phyloP scores from a whole-genome alignment of 1,284 basidiomycete species.

The Sanguinoderma infundibulare region DNA sequence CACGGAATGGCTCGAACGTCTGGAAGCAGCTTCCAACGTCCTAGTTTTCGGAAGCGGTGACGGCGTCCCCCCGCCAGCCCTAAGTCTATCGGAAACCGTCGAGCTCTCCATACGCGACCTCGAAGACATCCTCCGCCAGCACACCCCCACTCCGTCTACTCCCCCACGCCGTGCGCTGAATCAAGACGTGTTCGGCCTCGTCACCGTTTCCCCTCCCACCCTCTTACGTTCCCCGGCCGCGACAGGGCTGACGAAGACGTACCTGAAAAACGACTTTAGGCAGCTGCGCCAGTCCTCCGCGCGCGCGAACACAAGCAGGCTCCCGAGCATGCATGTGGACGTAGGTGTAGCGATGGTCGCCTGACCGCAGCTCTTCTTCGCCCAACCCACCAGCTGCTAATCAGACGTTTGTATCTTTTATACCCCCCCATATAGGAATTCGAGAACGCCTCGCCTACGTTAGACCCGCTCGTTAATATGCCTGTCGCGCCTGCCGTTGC shows the following conservation, averaged over 20 bases:
- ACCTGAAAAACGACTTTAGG: slow-evolving; percentile 77
- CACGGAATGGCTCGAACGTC: slow-evolving; percentile 23
- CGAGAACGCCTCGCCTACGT: slow-evolving; percentile 37
- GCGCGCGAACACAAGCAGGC: slow-evolving; percentile 78
- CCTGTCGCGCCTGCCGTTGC: slow-evolving; percentile 12
- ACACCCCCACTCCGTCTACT: slow-evolving; percentile 45
- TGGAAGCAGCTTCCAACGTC: slow-evolving; percentile 27
- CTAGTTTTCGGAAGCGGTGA: slow-evolving; percentile 26
- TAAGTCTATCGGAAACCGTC: slow-evolving; percentile 29
- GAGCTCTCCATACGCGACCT: slow-evolving; percentile 34
- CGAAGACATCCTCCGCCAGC: slow-evolving; percentile 32
- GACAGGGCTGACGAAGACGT: slow-evolving; percentile 81
- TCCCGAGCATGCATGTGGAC: slow-evolving; percentile 80
- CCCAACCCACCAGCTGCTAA: slow-evolving; percentile 28
- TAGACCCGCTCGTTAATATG: slow-evolving; percentile 31
- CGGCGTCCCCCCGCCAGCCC: neutral
- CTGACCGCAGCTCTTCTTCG: slow-evolving; percentile 25
- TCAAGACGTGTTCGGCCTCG: slow-evolving; percentile 49
- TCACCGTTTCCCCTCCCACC: slow-evolving; percentile 71
- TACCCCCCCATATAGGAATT: slow-evolving; percentile 36
- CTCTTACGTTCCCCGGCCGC: slow-evolving; percentile 73
- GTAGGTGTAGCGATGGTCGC: slow-evolving; percentile 52
- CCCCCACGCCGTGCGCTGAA: slow-evolving; percentile 55
- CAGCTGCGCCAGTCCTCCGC: slow-evolving; percentile 67
- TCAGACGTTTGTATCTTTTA: slow-evolving; percentile 2